Base-by-base conservation (phyloP, 1,284 basidiomycete genomes). In the Lignosus rhinocerotis region DNA sequence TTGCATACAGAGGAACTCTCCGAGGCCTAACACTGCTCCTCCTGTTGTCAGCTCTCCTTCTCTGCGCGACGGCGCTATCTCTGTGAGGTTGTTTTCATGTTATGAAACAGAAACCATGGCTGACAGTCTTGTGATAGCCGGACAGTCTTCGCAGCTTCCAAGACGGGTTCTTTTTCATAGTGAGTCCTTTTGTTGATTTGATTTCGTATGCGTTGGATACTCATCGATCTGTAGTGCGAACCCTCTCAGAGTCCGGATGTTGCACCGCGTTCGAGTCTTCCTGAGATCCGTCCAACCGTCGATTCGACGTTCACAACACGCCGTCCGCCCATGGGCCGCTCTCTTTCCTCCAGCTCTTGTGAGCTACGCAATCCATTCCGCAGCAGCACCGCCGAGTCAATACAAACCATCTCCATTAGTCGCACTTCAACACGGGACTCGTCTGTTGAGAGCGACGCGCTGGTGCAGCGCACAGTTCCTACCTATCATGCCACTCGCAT, bases 331-430 rank as follows among this genome's bases (percentile, higher is more conserved):
- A 55, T 58, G 39, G 43, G 46, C 25, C 58, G 50, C 11, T 21
- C 46, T 17, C 1, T 14, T 3, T 54, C 53, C 10, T 38, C 45
- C 8, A 16, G 16, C 10, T 60, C 61, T 6, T 51, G 41, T 38
- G 56, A 55, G 17, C 31, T 63, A 14, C 61, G 56, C 32, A 63
- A 63, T 33, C 61, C 61, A 1, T 63, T 63, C 47, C 58, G 58
- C 17, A 60, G 33, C 36, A 38, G 51, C 19, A 60, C 61, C n/a
- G 41, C 3, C 51, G 61, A 63, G 4, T 58, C 61, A 0, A 3
- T 54, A 3, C 17, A 36, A 4, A 60, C 56, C 36, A 6, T 51
- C 1, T n/a, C 50, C 14, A 55, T 45, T 12, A 46, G 52, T 10
- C 55, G 55, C 47, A 46, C 50, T 11, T 32, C 47, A 1, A 55